Evolutionary conservation across 345 rosid species (phyloP), one percentile per base, ranked within the genome.

Genomic region (Murraya koenigii): DNA sequence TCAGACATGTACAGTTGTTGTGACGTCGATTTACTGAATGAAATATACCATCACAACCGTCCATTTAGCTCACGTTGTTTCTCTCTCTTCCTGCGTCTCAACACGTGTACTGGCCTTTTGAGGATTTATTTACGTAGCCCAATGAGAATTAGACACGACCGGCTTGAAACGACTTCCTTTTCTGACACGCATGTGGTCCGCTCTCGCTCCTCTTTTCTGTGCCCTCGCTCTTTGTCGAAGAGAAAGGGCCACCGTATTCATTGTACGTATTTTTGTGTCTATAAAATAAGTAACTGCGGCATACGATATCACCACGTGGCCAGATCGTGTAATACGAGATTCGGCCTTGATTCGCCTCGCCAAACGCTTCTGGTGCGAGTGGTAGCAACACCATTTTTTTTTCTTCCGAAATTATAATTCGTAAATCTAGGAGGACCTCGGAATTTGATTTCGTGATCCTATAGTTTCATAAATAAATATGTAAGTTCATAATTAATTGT

Each of bases 171-270:
- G 80, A 74, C 85, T 41, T 9, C 65, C 84, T 86, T 80, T 83
- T 39, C 84, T 86, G 90, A 87, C 94, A 91, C 96, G 93, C 93
- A 88, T 86, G 97, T 90, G 91, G 95, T 87, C 92, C 90, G 72
- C 91, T 75, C 25, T 23, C 38, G 38, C 25, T 55, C 19, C 23
- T 17, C 65, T 7, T 11, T 60, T 32, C 58, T 11, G 17, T 6
- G 49, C 39, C 66, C 14, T 23, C 17, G 23, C 55, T n/a, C 1
- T 56, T 35, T 22, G 64, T 10, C 5, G 64, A 7, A 59, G 1
- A 15, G 60, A 19, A 41, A 44, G 13, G 49, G 49, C 49, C 17
- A 35, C 23, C 64, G 54, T 54, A 66, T 32, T 33, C 78, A 52
- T 49, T 75, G 36, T 52, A n/a, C 49, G 54, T 30, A 52, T 54